These are phyloP conservation scores for Gastroboletus turbinatus DNA, from an alignment of 1,284 basidiomycete genomes.

Conservation along the genomic window DNA sequence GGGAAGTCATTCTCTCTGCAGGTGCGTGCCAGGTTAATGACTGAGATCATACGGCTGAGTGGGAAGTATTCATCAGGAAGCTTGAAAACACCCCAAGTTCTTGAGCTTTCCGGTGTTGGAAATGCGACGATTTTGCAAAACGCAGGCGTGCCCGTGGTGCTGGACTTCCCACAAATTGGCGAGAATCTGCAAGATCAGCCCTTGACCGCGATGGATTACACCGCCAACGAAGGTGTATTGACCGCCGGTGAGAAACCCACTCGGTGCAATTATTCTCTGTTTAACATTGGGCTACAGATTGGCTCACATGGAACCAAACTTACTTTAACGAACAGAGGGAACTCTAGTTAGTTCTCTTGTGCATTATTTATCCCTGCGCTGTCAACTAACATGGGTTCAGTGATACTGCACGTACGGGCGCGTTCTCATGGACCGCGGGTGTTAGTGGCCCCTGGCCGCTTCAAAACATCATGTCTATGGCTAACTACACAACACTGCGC, in stretches of 20 bases:
- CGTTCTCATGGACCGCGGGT: neutral
- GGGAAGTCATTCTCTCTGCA: slow-evolving; percentile 3
- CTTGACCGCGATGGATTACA: neutral
- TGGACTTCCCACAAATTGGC: slow-evolving; percentile 1
- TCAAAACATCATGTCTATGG: neutral
- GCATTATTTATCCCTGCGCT: neutral
- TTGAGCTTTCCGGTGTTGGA: neutral
- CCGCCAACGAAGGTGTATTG: neutral
- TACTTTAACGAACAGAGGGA: neutral
- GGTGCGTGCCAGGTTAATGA: neutral
- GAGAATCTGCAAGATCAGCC: slow-evolving; percentile 7
- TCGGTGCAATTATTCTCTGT: neutral
- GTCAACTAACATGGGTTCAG: neutral
- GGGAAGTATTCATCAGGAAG: neutral
- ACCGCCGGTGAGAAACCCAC: neutral
- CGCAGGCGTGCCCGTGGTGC: neutral
- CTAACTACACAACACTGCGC: neutral
- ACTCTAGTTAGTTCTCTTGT: neutral
- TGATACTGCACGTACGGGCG: neutral
- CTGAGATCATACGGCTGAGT: neutral
- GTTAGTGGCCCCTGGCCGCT: neutral
- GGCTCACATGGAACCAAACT: neutral
- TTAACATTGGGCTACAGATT: neutral
- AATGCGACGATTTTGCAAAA: neutral
- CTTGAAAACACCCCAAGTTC: slow-evolving; percentile 1